Conservation (phyloP, 1,284 basidiomycete species). For the Golubevia sp. region DNA sequence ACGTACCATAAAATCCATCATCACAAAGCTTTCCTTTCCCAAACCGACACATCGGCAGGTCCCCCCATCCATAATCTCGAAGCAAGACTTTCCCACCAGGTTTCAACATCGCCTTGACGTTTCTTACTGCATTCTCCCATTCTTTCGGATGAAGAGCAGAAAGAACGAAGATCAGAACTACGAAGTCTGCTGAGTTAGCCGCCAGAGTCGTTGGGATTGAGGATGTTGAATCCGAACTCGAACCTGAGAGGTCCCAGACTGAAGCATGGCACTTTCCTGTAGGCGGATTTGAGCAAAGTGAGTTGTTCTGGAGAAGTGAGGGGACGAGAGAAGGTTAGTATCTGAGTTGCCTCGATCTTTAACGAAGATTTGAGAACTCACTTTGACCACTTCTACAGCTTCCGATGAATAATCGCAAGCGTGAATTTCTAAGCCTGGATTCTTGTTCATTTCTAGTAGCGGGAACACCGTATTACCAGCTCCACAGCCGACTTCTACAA, state of each 20-base stretch:
- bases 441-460: slow-evolving; percentile 78
- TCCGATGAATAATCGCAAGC: slow-evolving; percentile 91
- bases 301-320: slow-evolving; percentile 3
- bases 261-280: slow-evolving; percentile 76
- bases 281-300: slow-evolving; percentile 63
- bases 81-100: slow-evolving; percentile 83
- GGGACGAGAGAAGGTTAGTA: not conserved
- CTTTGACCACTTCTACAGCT: slow-evolving; percentile 89
- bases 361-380: slow-evolving; percentile 52
- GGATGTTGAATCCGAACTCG: too few species aligned
- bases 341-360: slow-evolving; percentile 9
- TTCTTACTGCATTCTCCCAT: slow-evolving; percentile 83
- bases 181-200: slow-evolving; percentile 75
- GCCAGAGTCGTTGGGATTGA: slow-evolving; percentile 23
- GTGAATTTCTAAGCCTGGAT: slow-evolving; percentile 73
- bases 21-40: too few species aligned
- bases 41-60: slow-evolving; percentile 65
- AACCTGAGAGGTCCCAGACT: slow-evolving; percentile 83
- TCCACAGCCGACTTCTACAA: slow-evolving; percentile 57
- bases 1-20: slow-evolving; percentile 28
- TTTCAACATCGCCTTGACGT: slow-evolving; percentile 78
- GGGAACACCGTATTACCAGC: slow-evolving; percentile 93
- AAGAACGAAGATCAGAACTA: slow-evolving; percentile 92
- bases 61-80: slow-evolving; percentile 93
- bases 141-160: slow-evolving; percentile 92